Base-by-base conservation (phyloP, 192 early-diverging fungal species). In the Entomortierella chlamydospora region DNA sequence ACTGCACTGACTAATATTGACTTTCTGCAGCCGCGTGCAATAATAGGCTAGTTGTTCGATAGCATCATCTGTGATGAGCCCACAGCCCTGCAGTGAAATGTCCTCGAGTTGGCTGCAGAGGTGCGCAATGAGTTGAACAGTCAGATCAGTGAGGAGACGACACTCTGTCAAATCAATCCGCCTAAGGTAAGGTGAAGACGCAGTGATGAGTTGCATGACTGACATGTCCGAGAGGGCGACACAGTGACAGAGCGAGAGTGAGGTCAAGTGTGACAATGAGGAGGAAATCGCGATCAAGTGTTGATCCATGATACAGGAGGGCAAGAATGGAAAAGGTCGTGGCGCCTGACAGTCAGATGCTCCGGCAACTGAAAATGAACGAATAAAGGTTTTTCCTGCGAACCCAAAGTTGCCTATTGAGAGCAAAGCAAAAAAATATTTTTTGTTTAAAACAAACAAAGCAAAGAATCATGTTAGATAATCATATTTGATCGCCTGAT, bases 101-200 rank as follows among this genome's bases (percentile, higher is more conserved):
- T 79, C 74, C 20, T 79, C 68, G 4, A 79, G 54, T 50, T 78
- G 57, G 15, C 54, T 33, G 9, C 74, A 79, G 17, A 79, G 45
- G 31, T 47, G 68, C 12, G 67, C 67, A 37, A 79, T 60, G 31
- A 79, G 56, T 23, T 79, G 67, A 20, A 79, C 50, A 4, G 68
- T 65, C 28, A 79, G 18, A 28, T 79, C 70, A 11, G 74, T 65
- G 50, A 79, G 58, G 0, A 58, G 56, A 30, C 68, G 42, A 39
- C 74, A 79, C 30, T 65, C 74, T 12, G 67, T 79, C 56, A 79
- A 41, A 18, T 79, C 62, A 29, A 79, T 70, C 28, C 30, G 33
- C 57, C 57, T 53, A 12, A 79, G 59, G 37, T 70, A 79, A 10
- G 74, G 74, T 11, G 74, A 79, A 7, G 74, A 79, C 1, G 56